Conservation (phyloP, 2,329 filamentous ascomycete species). For the Penicillium paneum region DNA sequence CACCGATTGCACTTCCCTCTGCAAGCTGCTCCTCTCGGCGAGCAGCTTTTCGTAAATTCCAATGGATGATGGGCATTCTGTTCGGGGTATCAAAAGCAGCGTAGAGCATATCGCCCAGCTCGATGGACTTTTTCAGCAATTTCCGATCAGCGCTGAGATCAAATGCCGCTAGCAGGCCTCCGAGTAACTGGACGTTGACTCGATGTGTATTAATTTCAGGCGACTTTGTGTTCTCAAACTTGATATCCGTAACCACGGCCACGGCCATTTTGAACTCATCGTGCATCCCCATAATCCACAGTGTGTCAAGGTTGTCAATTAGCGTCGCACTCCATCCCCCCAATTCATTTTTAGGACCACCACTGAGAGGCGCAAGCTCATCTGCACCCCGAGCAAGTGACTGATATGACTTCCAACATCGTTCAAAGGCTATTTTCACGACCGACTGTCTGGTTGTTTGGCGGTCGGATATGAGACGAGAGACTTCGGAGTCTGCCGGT, state of each 20-base stretch:
- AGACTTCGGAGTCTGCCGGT: background rate
- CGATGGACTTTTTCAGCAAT: slow-evolving; percentile 70
- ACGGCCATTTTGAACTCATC: slow-evolving; percentile 75
- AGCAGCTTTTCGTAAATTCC: slow-evolving; percentile 29
- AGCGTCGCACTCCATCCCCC: slow-evolving; percentile 85
- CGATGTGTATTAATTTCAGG: slow-evolving; percentile 77
- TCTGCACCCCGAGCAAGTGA: slow-evolving; percentile 76
- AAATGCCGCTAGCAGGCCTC: slow-evolving; percentile 76
- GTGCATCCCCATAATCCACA: slow-evolving; percentile 77
- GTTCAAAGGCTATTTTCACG: slow-evolving; percentile 68
- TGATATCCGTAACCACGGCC: slow-evolving; percentile 63
- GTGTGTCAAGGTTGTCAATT: slow-evolving; percentile 73
- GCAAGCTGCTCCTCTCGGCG: slow-evolving; percentile 26
- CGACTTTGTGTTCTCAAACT: slow-evolving; percentile 70
- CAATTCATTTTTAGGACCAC: slow-evolving; percentile 68
- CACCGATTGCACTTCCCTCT: slow-evolving; percentile 24
- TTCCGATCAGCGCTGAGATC: slow-evolving; percentile 72
- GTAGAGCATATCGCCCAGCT: slow-evolving; percentile 74
- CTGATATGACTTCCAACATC: slow-evolving; percentile 76
- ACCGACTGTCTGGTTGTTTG: slow-evolving; percentile 34
- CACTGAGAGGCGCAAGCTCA: slow-evolving; percentile 72
- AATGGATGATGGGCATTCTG: slow-evolving; percentile 70
- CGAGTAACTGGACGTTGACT: slow-evolving; percentile 81
- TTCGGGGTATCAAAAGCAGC: slow-evolving; percentile 84
- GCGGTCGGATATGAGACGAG: slow-evolving; percentile 1